Conservation (phyloP, 306 rosid species). For the Cucurbita moschata region DNA sequence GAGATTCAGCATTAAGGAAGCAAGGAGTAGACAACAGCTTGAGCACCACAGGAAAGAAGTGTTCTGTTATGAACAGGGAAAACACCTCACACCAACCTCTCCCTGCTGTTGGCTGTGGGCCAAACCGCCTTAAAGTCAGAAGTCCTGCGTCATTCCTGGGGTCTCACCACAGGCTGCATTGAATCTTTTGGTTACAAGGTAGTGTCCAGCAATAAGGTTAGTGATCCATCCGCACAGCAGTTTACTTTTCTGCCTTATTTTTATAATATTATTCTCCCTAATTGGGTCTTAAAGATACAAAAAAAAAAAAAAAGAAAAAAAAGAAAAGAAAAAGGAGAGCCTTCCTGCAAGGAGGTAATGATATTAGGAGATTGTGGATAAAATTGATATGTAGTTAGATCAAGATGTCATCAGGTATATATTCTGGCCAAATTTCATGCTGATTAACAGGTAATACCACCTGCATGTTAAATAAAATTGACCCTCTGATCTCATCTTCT, state of each 20-base stretch:
- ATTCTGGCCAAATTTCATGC: conserved; percentile 23
- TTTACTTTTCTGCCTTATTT: conserved; percentile 34
- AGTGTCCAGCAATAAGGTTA: conserved; percentile 23
- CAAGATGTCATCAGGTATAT: conserved; percentile 33
- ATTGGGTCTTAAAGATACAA: conserved; percentile 60
- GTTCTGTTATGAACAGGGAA: conserved; percentile 22
- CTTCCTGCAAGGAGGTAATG: conserved; percentile 33
- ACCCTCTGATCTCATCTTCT: conserved; percentile 31
- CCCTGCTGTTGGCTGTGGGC: conserved; percentile 42
- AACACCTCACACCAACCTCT: conserved; percentile 30
- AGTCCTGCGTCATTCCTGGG: conserved; percentile 48
- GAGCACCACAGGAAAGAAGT: conserved; percentile 50
- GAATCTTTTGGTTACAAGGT: conserved; percentile 24
- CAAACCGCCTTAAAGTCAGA: conserved; percentile 69
- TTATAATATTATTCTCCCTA: conserved; percentile 53
- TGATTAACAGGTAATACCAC: background rate
- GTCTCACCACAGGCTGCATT: conserved; percentile 44
- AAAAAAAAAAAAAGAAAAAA: conserved; percentile 11
- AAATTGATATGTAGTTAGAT: conserved; percentile 9
- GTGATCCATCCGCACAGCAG: conserved; percentile 16
- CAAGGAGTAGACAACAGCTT: conserved; percentile 36
- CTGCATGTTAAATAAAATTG: background rate
- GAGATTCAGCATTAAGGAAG: conserved; percentile 41
- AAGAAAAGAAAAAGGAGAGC: conserved; percentile 38
- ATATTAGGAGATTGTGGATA: conserved; percentile 22